Evolutionary conservation across 108 stramenopile genomes (phyloP), one percentile per base, ranked within the genome.

Genomic region (Cyclotella cryptica): DNA sequence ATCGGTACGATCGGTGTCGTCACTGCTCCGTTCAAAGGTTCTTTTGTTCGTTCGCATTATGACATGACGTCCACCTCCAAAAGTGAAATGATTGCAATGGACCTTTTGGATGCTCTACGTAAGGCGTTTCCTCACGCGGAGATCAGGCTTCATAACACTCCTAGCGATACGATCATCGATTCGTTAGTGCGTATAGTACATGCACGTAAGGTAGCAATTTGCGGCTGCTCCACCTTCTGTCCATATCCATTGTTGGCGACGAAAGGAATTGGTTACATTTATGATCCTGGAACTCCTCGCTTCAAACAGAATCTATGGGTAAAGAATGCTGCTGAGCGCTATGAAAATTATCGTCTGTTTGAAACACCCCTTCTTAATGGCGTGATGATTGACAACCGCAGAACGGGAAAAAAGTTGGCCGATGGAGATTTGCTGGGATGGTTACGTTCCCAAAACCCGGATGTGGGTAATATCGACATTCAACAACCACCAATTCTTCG

Each of bases 11-110:
- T 58, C 21, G 55, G 55, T 2, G 22, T 58, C 24, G 22, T 58
- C 26, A 58, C 55, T 21, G 55, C 55, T 14, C 55, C 55, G 1
- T 58, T 58, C 55, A 58, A 58, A 58, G 55, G 55, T 26, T 21
- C 17, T 2, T 28, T 27, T 21, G 13, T 58, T 58, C 55, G 55
- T 5, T 21, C 15, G n/a, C n/a, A 13, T 26, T 58, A 5, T 3
- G 55, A 58, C 26, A 27, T 21, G 13, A 3, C 24, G 1, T 24
- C 55, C 22, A 27, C 26, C 9, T 58, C 55, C 7, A 58, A 13
- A 26, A 58, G 55, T 58, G 55, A 58, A 58, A 26, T 24, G 24
- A 58, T 58, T 58, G 55, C 55, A 26, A 26, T 26, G 19, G 55
- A 58, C 26, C 22, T 58, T 5, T 21, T 58, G 24, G 24, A 58